Evolutionary conservation across 2,329 filamentous ascomycete genomes (phyloP).

Genomic region (Tolypocladium nubicola): DNA sequence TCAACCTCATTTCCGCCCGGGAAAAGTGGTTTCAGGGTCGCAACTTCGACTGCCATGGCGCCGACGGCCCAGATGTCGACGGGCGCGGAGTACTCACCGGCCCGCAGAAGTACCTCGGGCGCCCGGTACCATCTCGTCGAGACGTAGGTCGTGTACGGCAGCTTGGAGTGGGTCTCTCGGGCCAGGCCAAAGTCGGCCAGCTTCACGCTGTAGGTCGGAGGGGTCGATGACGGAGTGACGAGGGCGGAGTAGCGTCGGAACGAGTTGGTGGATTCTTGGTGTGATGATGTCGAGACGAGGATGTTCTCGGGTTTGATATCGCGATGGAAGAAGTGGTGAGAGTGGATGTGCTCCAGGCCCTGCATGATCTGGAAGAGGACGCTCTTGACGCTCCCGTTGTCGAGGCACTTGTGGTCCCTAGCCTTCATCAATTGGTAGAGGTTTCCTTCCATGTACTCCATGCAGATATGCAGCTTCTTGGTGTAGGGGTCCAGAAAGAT

Average conservation of each 20-base stretch:
- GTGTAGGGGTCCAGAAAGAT: conserved; percentile 95
- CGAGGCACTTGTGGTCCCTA: conserved; percentile 86
- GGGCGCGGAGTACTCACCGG: conserved; percentile 92
- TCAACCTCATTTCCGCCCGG: conserved; percentile 97
- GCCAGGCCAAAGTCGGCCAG: conserved; percentile 97
- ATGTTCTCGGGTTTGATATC: conserved; percentile 99
- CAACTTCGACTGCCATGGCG: conserved; percentile 97
- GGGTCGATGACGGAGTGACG: conserved; percentile 90
- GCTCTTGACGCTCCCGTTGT: conserved; percentile 89
- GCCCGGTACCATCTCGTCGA: conserved; percentile 98
- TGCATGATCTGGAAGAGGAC: conserved; percentile 96
- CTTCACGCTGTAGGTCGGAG: conserved; percentile 90
- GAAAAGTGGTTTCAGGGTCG: conserved; percentile 92
- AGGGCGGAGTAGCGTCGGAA: conserved; percentile 90
- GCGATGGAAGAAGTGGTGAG: conserved; percentile 94
- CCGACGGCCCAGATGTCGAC: conserved; percentile 98
- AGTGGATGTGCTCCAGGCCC: conserved; percentile 93
- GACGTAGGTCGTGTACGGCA: conserved; percentile 96
- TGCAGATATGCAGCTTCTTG: conserved; percentile 93
- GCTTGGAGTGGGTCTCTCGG: conserved; percentile 91
- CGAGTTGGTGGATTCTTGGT: conserved; percentile 68
- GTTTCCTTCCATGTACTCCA: conserved; percentile 99
- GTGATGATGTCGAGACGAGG: conserved; percentile 82
- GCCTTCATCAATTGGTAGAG: conserved; percentile 99
- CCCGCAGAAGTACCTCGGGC: conserved; percentile 84